A percentile compares a stretch with the other conserved stretches of the same genome.
phyloP scores from a whole-genome alignment of 768 basidiomycete genomes.

The Chiua virens region DNA sequence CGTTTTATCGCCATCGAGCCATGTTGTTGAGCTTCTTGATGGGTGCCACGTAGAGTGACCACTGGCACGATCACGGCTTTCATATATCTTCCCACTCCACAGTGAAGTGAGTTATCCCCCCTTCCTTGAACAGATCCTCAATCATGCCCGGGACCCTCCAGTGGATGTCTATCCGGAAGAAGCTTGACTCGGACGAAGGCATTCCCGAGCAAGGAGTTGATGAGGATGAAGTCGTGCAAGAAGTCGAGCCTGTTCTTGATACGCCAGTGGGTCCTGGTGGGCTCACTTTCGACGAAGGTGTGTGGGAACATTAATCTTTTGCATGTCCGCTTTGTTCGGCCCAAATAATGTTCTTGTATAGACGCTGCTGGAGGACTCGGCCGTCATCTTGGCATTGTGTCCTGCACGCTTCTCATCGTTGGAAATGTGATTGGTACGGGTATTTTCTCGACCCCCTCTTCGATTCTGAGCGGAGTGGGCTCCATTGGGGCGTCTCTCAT shows the following conservation, averaged over 20 bases:
- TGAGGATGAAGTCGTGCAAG: not conserved
- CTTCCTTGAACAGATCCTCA: not conserved
- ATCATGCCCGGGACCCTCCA: conserved; percentile 3
- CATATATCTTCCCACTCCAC: too few species aligned
- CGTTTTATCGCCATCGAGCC: too few species aligned
- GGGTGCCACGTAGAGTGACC: too few species aligned
- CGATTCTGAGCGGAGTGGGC: conserved; percentile 54
- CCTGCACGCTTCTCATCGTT: conserved; percentile 55
- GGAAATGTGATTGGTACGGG: conserved; percentile 59
- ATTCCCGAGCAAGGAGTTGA: not conserved
- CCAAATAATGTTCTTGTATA: conserved; percentile 12
- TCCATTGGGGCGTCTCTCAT: conserved; percentile 59
- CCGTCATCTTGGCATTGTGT: conserved; percentile 52
- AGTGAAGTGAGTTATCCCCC: too few species aligned
- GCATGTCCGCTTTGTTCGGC: not conserved
- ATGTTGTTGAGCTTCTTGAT: too few species aligned
- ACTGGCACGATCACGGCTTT: too few species aligned
- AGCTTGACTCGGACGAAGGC: not conserved
- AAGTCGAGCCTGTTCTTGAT: conserved; percentile 8
- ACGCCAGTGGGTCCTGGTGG: conserved; percentile 37
- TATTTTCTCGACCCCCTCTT: conserved; percentile 61
- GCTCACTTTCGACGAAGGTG: conserved; percentile 51
- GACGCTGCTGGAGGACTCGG: conserved; percentile 56
- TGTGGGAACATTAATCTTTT: not conserved
- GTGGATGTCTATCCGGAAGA: conserved; percentile 2